A percentile compares a stretch with the other conserved stretches of the same genome.
Evolutionary conservation across 768 basidiomycete genomes (phyloP).

Genomic region (Trametes sanguinea): DNA sequence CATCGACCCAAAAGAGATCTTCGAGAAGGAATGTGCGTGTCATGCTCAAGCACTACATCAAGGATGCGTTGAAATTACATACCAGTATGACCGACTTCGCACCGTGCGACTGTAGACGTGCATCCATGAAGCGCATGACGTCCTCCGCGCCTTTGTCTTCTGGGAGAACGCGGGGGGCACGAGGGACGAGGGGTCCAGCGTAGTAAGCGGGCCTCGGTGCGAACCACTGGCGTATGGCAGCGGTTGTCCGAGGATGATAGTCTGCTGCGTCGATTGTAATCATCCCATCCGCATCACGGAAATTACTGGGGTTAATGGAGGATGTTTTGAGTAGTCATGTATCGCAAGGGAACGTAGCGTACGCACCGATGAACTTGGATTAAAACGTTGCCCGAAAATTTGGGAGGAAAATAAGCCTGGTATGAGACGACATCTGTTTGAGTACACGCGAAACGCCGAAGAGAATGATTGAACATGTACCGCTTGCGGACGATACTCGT

Average conservation of each 20-base stretch:
- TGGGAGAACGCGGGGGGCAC: too few species aligned
- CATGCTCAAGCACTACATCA: background rate
- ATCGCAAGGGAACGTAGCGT: too few species aligned
- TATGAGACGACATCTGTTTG: background rate
- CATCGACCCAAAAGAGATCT: slow-evolving; percentile 7
- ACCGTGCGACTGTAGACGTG: background rate
- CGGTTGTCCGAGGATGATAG: background rate
- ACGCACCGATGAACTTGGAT: background rate
- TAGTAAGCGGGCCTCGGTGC: background rate
- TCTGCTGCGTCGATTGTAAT: slow-evolving; percentile 3
- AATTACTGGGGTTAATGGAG: background rate
- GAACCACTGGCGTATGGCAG: background rate
- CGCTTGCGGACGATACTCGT: background rate
- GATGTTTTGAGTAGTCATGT: too few species aligned
- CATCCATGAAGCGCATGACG: background rate
- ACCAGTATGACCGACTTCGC: background rate
- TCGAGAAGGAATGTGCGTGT: background rate
- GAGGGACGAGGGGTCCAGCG: background rate
- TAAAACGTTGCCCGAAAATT: background rate
- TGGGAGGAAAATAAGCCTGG: background rate
- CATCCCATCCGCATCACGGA: background rate
- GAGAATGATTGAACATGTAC: background rate
- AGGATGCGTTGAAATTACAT: background rate
- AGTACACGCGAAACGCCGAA: too few species aligned
- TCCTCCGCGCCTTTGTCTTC: background rate